phyloP scores from a whole-genome alignment of 2,329 filamentous ascomycete species.

The Chalaropsis ovoidea region DNA sequence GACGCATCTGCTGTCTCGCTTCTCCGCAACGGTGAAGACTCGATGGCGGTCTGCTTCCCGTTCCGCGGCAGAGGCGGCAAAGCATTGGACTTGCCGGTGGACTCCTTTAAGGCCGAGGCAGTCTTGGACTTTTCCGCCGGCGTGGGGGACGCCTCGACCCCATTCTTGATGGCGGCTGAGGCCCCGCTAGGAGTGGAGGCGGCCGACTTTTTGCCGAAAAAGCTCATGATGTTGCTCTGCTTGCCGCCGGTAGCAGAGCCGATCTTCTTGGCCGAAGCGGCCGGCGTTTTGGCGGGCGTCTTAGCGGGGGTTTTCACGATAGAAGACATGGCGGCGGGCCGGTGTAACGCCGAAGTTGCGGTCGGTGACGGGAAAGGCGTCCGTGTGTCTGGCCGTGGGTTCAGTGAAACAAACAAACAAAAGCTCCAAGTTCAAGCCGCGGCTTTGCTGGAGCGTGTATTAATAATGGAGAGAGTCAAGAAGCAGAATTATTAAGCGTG shows the following conservation, averaged over 20 bases:
- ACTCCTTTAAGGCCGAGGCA: conserved; percentile 32
- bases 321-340: conserved; percentile 10
- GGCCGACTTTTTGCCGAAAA: conserved; percentile 35
- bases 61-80: conserved; percentile 30
- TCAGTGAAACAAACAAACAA: not conserved
- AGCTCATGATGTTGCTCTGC: conserved; percentile 38
- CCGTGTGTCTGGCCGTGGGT: conserved; percentile 3
- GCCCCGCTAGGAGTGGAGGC: conserved; percentile 30
- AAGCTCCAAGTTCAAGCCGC: not conserved
- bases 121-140: conserved; percentile 12
- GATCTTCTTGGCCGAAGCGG: conserved; percentile 28
- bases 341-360: not conserved
- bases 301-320: conserved; percentile 17
- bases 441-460: not conserved
- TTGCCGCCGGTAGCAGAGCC: conserved; percentile 30
- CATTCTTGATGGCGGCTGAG: conserved; percentile 32
- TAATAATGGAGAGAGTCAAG: not conserved
- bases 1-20: not conserved
- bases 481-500: not conserved
- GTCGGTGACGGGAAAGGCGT: not conserved
- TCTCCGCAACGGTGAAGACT: conserved; percentile 53
- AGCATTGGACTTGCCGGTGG: conserved; percentile 35
- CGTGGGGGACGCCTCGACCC: conserved; percentile 31
- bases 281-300: conserved; percentile 33
- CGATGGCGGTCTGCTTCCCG: conserved; percentile 36